Percentiles rank a stretch among this genome's conserved stretches.
Conservation (phyloP, 2,329 filamentous ascomycete species). For the Clathrospora elynae region DNA sequence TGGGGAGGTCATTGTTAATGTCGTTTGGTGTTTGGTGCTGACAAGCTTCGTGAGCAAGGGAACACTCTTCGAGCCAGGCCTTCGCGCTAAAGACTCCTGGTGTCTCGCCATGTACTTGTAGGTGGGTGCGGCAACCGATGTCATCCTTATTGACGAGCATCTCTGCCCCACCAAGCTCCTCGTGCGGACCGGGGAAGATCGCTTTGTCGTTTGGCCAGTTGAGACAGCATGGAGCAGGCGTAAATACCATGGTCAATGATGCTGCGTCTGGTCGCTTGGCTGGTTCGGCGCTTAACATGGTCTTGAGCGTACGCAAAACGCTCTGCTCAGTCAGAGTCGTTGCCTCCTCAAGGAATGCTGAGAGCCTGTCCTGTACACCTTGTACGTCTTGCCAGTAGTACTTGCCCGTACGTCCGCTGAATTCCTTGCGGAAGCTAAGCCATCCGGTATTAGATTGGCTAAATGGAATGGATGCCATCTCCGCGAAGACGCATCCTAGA, state of each 20-base stretch:
- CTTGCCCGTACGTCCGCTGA: constrained; percentile 37
- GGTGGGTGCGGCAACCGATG: constrained; percentile 23
- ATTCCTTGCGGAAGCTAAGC: constrained; percentile 36
- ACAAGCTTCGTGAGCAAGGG: constrained; percentile 35
- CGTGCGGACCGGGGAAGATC: constrained; percentile 39
- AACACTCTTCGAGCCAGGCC: constrained; percentile 40
- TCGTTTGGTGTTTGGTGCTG: constrained; percentile 10
- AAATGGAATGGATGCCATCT: constrained; percentile 70
- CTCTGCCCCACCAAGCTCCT: constrained; percentile 38
- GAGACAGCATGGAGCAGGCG: constrained; percentile 46
- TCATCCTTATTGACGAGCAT: constrained; percentile 27
- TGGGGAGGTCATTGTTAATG: constrained; percentile 33
- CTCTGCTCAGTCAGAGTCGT: constrained; percentile 25
- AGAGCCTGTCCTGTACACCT: constrained; percentile 35
- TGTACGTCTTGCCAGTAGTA: constrained; percentile 46
- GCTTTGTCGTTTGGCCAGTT: constrained; percentile 44
- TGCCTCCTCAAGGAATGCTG: constrained; percentile 27
- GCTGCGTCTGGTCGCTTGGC: constrained; percentile 39
- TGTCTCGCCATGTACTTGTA: constrained; percentile 5
- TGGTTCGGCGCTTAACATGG: constrained; percentile 40
- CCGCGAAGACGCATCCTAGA: constrained; percentile 91
- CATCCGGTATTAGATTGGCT: constrained; percentile 30
- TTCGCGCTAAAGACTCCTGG: constrained; percentile 24
- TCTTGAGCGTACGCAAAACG: constrained; percentile 38
- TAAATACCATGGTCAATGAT: constrained; percentile 40